Base-by-base conservation (phyloP, 805 yeast genomes). In the Candida anglica region DNA sequence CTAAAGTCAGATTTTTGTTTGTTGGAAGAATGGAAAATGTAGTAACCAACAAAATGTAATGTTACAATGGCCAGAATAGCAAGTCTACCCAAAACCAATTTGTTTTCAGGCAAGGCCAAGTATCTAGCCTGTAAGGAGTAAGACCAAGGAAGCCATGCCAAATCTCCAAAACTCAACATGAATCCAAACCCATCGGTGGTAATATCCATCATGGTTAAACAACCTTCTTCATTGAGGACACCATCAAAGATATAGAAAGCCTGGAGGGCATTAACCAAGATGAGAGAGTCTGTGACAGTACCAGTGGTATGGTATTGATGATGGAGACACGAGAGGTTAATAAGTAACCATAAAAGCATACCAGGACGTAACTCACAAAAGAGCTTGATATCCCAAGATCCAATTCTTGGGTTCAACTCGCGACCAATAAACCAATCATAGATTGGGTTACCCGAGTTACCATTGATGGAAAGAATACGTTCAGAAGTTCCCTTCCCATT, bases 361-460 rank as follows among this genome's bases (percentile, higher is more conserved):
- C 98, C 98, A 1, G 98, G 98, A 50, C 96, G 78, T 57, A 93
- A 73, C 58, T 93, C 98, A 58, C 96, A 86, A 50, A 85, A 93
- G 46, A 88, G 60, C 62, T 93, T 93, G 57, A 93, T 78, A 55
- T 93, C 98, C 71, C 89, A 77, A 0, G 73, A 50, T 1, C 94
- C 93, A 38, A 86, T 66, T 47, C 98, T 72, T 18, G 98, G 98
- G 56, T 93, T 93, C 52, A 93, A 69, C 61, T 91, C 98, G 40
- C 98, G 78, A 19, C 98, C 98, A 53, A 93, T 88, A 53, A 88
- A 93, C 97, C 96, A 89, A 52, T 93, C 96, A 53, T 85, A 91
- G 7, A 91, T 46, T 0, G 60, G 45, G 44, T 75, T 79, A 0
- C 86, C 85, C 0, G 95, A 71, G 60, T 91, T 91, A 3, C 98